Base-by-base conservation (phyloP, 768 basidiomycete species). In the Lactarius deliciosus region DNA sequence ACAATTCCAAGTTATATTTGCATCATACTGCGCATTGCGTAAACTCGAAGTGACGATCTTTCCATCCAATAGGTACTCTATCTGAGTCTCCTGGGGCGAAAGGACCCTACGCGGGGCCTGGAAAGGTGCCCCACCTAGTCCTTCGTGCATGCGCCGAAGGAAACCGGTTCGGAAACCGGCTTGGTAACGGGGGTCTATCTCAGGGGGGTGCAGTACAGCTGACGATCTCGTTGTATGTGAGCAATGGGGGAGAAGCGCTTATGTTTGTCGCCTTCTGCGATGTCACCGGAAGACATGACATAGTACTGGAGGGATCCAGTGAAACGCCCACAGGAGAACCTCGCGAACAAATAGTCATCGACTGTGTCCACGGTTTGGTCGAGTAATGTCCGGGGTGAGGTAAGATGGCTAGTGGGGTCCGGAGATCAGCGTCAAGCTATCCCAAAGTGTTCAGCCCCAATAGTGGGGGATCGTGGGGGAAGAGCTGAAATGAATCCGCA, bases 111-210 rank as follows among this genome's bases (percentile, higher is more conserved):
- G 75, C 74, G 64, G 72, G 62, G 74, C 69, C 64, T 74, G 63
- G 13, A 78, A 74, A 36, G 61, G 61, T 34, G 69, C 25, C 38
- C 70, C 68, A 34, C 74, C 63, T 72, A 71, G 64, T 82, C 81
- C 34, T 75, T 73, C 62, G 69, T 74, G 6, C 76, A 75, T 5
- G 71, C 77, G 10, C 73, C 79, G 70, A 78, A 76, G 70, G 79
- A 79, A n/a, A 76, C 73, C 0, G 80, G 81, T 63, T 75, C 76
- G 70, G 79, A 79, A n/a, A 76, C 73, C 0, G 80, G 81, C 64
- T 75, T 76, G 36, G 66, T 65, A 30, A 81, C 72, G 30, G 65
- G 66, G 58, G 74, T 13, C 41, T 69, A 30, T 70, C 76, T 61
- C 50, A 32, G 30, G 56, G 56, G n/a, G 53, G 59, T 32, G 63